Conservation (phyloP, 371 early-diverging fungal species). For the Lichtheimia ramosa region DNA sequence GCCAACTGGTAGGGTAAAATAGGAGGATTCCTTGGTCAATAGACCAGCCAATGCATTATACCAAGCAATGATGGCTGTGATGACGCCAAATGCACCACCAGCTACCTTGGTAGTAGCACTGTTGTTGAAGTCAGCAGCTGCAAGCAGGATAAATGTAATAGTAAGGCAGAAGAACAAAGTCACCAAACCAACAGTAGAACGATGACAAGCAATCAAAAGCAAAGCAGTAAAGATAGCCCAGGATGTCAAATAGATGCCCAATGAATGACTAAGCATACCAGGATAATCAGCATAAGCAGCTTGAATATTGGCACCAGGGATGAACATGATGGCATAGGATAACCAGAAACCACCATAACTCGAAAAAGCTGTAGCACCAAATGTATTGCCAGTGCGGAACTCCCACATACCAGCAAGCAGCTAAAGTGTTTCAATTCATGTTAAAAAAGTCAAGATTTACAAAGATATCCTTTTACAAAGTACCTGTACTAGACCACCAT, state of each 20-base stretch:
- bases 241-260: conserved; percentile 68
- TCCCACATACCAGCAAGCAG: conserved; percentile 84
- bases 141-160: conserved; percentile 64
- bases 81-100: conserved; percentile 69
- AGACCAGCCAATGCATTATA: conserved; percentile 72
- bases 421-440: conserved; percentile 19
- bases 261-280: conserved; percentile 50
- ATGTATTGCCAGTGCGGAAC: conserved; percentile 74
- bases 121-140: conserved; percentile 46
- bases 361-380: conserved; percentile 85
- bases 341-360: conserved; percentile 83
- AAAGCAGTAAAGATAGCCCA: conserved; percentile 74
- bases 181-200: conserved; percentile 62
- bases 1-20: conserved; percentile 62
- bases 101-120: conserved; percentile 39
- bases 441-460: not conserved
- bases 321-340: conserved; percentile 61
- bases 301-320: conserved; percentile 56
- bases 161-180: conserved; percentile 65
- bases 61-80: conserved; percentile 73
- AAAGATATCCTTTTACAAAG: conserved; percentile 1
- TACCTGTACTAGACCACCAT: conserved; percentile 81
- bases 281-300: conserved; percentile 40
- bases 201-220: conserved; percentile 68
- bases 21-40: conserved; percentile 56